These are phyloP conservation scores for Heritiera littoralis DNA, from an alignment of 345 rosid species.

Conservation along the genomic window DNA sequence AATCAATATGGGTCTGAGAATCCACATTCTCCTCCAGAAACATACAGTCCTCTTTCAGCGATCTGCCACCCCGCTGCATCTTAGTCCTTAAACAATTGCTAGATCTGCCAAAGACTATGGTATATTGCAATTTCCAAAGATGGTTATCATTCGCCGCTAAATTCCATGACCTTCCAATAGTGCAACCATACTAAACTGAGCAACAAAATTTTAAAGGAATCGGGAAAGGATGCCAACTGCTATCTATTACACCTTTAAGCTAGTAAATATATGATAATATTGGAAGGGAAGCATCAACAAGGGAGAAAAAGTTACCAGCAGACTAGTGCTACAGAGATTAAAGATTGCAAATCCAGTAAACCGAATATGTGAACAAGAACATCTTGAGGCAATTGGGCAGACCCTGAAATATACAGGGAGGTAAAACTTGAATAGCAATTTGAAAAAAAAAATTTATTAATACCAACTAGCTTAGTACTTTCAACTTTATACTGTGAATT, in stretches of 20 bases:
- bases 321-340: slow-evolving; percentile 56
- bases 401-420: slow-evolving; percentile 38
- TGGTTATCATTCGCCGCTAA: slow-evolving; percentile 56
- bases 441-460: neutral
- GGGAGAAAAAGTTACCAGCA: slow-evolving; percentile 53
- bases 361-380: slow-evolving; percentile 63
- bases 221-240: neutral
- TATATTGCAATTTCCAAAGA: slow-evolving; percentile 59
- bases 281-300: neutral
- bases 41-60: neutral
- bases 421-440: neutral
- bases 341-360: slow-evolving; percentile 62
- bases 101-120: slow-evolving; percentile 32
- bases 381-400: slow-evolving; percentile 68
- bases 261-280: neutral
- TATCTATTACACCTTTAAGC: neutral
- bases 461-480: neutral
- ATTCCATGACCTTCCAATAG: slow-evolving; percentile 74
- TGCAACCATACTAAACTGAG: slow-evolving; percentile 21
- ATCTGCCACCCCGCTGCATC: neutral
- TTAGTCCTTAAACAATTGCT: slow-evolving; percentile 22
- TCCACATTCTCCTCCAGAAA: slow-evolving; percentile 4
- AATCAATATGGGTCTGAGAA: slow-evolving; percentile 38
- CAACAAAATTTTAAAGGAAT: neutral
- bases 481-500: neutral